Evolutionary conservation across 371 early-diverging fungal genomes (phyloP), one percentile per base, ranked within the genome.

Genomic region (Mucor saturninus): DNA sequence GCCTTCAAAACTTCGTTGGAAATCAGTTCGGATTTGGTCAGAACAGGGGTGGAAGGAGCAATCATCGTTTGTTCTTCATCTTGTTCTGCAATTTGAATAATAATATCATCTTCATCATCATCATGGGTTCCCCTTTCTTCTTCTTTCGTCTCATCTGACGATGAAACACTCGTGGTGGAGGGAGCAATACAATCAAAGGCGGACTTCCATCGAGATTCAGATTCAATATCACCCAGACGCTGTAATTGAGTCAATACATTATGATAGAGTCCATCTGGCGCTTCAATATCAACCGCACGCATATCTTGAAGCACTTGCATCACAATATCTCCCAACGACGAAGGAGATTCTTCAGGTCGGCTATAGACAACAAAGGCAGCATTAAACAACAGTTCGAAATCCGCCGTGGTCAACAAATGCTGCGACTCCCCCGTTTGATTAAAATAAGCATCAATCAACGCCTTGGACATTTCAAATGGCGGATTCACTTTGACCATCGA

Each of bases 1-100:
- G 68, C 67, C 48, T 66, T 67, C 43, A 71, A 53, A 11, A 79
- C 54, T 11, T 64, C 71, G 13, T 72, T 61, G 10, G 76, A 73
- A 3, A 54, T 52, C 4, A 48, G 13, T 49, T 43, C 59, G n/a
- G 65, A 32, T 29, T 39, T 45, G 7, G 57, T 54, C 32, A 37
- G 15, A 15, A 59, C 49, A 46, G 58, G 10, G 35, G 58, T 15
- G 14, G 50, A 28, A 35, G 51, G 32, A 26, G 45, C 28, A 4
- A 9, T 45, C n/a, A 31, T 21, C 4, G 57, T 29, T 10, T 54
- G 53, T 3, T 42, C 29, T 10, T 32, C 38, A 48, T 60, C 60
- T 50, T 57, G 37, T 43, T 64, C 40, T 2, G 52, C 45, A 11
- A 64, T 57, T 45, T 57, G 45, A 45, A 57, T 57, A 30, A 64